phyloP scores from a whole-genome alignment of 202 grass and related monocot species.

The Zizania palustris region DNA sequence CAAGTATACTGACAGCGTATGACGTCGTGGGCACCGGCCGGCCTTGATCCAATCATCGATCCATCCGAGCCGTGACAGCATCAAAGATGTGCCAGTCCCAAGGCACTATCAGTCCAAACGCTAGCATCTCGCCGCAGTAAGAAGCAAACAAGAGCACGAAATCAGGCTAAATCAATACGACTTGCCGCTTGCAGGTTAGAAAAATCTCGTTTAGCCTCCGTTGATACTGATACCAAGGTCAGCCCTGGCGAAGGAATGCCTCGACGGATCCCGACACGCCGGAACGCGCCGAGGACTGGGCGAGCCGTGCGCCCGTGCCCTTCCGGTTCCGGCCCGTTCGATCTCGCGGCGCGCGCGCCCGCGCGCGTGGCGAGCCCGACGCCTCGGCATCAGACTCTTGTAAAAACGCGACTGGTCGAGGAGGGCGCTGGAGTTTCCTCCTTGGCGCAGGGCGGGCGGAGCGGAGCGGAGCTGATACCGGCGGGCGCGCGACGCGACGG shows the following conservation, averaged over 20 bases:
- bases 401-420: no score
- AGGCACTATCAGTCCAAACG: constrained; percentile 28
- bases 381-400: no score
- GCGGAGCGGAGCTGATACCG: constrained; percentile 36
- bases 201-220: constrained; percentile 9
- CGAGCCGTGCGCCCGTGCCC: constrained; percentile 19
- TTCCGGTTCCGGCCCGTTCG: background rate
- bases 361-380: no score
- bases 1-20: constrained; percentile 30
- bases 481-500: constrained; percentile 34
- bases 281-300: constrained; percentile 40
- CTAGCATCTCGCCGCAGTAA: background rate
- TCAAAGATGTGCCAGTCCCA: constrained; percentile 21
- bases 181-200: background rate
- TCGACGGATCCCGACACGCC: constrained; percentile 46
- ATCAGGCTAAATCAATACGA: constrained; percentile 26
- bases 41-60: constrained; percentile 33
- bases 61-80: constrained; percentile 16
- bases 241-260: constrained; percentile 53
- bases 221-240: constrained; percentile 44
- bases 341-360: background rate
- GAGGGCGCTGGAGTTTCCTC: constrained; percentile 34
- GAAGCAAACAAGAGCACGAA: constrained; percentile 38
- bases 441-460: constrained; percentile 35
- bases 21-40: constrained; percentile 36